A percentile compares a stretch with the other conserved stretches of the same genome.
Evolutionary conservation across 2,329 filamentous ascomycete species (phyloP).

Genomic region (Beauveria rudraprayagi): DNA sequence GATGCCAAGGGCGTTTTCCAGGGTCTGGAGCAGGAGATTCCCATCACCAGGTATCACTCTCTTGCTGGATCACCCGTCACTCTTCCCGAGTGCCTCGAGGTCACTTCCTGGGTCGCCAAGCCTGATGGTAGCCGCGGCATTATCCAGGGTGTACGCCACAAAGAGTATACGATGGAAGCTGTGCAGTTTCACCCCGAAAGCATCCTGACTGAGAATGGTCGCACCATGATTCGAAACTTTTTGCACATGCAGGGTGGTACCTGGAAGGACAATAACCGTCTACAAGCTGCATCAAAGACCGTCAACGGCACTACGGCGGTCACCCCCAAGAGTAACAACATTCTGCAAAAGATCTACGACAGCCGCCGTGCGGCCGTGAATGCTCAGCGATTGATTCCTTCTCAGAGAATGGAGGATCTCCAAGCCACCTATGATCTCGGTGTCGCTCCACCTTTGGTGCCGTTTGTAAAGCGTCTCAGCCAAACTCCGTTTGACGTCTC

Average conservation of each 20-base stretch:
- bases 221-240: slow-evolving; percentile 89
- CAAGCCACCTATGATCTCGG: slow-evolving; percentile 81
- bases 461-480: slow-evolving; percentile 69
- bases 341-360: slow-evolving; percentile 84
- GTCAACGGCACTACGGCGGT: slow-evolving; percentile 19
- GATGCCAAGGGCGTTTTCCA: slow-evolving; percentile 88
- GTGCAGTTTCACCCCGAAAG: slow-evolving; percentile 98
- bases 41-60: slow-evolving; percentile 93
- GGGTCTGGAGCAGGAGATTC: slow-evolving; percentile 69
- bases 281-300: slow-evolving; percentile 32
- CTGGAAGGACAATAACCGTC: slow-evolving; percentile 70
- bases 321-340: slow-evolving; percentile 62
- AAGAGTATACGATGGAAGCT: slow-evolving; percentile 82
- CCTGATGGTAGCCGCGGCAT: slow-evolving; percentile 72
- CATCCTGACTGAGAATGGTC: slow-evolving; percentile 83
- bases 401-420: slow-evolving; percentile 72
- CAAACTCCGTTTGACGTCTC: slow-evolving; percentile 83
- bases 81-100: slow-evolving; percentile 75
- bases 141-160: slow-evolving; percentile 96
- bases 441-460: slow-evolving; percentile 74
- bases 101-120: slow-evolving; percentile 80
- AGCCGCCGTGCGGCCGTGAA: slow-evolving; percentile 69
- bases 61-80: slow-evolving; percentile 86
- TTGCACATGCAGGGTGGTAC: slow-evolving; percentile 80
- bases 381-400: slow-evolving; percentile 76